Conservation (phyloP, 768 basidiomycete species). For the Lanmaoa rubissima region DNA sequence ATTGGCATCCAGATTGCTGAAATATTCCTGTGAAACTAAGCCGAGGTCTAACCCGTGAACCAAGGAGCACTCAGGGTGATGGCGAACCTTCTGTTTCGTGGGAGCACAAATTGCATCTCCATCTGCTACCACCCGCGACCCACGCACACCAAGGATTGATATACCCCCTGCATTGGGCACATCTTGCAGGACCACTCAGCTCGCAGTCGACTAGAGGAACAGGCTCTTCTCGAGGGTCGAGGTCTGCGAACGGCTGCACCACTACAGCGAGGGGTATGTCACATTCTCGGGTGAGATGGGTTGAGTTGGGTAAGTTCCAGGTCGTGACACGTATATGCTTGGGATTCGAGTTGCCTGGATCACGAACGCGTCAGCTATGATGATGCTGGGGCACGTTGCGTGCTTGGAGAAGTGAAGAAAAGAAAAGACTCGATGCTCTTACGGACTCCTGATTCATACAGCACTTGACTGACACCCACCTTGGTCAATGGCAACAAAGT, state of each 20-base stretch:
- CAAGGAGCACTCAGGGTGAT: background rate
- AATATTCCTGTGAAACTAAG: slow-evolving; percentile 78
- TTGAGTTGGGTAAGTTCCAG: slow-evolving; percentile 82
- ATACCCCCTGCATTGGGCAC: slow-evolving; percentile 82
- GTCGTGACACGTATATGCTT: slow-evolving; percentile 88
- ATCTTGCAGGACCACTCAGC: slow-evolving; percentile 75
- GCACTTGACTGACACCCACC: slow-evolving; percentile 38
- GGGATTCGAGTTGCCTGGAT: slow-evolving; percentile 82
- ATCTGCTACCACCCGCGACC: slow-evolving; percentile 76
- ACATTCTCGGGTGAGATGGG: slow-evolving; percentile 76
- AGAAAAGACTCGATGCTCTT: background rate
- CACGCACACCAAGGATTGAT: slow-evolving; percentile 94
- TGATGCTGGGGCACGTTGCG: background rate
- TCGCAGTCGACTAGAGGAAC: slow-evolving; percentile 77
- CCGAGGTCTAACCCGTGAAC: background rate
- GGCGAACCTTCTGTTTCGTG: slow-evolving; percentile 79
- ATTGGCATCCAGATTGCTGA: slow-evolving; percentile 77
- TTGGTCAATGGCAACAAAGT: slow-evolving; percentile 90
- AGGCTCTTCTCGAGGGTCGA: slow-evolving; percentile 74
- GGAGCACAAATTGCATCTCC: slow-evolving; percentile 91
- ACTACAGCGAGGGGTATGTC: slow-evolving; percentile 81
- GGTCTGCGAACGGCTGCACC: slow-evolving; percentile 87
- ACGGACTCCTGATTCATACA: background rate
- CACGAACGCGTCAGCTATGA: slow-evolving; percentile 15
- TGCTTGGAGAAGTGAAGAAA: background rate